Evolutionary conservation across 1,139 yeast species (phyloP).

Genomic region (Barnettozyma hawaiiensis): DNA sequence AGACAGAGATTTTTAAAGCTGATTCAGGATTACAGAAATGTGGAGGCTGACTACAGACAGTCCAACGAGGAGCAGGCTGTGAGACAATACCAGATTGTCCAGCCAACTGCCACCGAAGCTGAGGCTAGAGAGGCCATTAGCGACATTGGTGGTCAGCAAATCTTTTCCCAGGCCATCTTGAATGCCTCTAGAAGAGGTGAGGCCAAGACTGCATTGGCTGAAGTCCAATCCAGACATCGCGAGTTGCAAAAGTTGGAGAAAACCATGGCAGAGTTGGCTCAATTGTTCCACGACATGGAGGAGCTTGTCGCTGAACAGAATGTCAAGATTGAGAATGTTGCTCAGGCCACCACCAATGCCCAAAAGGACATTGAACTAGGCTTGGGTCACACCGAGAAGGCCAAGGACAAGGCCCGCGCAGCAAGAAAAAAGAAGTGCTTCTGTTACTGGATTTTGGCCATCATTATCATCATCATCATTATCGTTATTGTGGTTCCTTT

Average conservation of each 20-base stretch:
- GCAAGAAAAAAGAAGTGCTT: slow-evolving; percentile 91
- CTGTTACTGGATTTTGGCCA: slow-evolving; percentile 60
- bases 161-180: slow-evolving; percentile 89
- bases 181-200: slow-evolving; percentile 94
- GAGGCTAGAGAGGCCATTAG: slow-evolving; percentile 82
- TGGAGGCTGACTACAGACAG: slow-evolving; percentile 83
- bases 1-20: slow-evolving; percentile 80
- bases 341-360: slow-evolving; percentile 74
- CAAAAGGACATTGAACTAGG: slow-evolving; percentile 92
- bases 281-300: slow-evolving; percentile 94
- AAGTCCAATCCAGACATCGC: slow-evolving; percentile 94
- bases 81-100: slow-evolving; percentile 87
- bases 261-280: slow-evolving; percentile 93
- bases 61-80: slow-evolving; percentile 84
- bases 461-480: slow-evolving; percentile 64
- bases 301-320: slow-evolving; percentile 95
- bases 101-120: slow-evolving; percentile 85
- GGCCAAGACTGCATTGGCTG: slow-evolving; percentile 91
- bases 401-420: slow-evolving; percentile 80
- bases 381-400: slow-evolving; percentile 89
- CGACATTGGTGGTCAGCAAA: slow-evolving; percentile 81
- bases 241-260: slow-evolving; percentile 93
- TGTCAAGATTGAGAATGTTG: slow-evolving; percentile 77
- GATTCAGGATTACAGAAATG: slow-evolving; percentile 80
- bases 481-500: slow-evolving; percentile 40